phyloP scores from a whole-genome alignment of 139 green algal genomes.

The Auxenochlorella pyrenoidosa region DNA sequence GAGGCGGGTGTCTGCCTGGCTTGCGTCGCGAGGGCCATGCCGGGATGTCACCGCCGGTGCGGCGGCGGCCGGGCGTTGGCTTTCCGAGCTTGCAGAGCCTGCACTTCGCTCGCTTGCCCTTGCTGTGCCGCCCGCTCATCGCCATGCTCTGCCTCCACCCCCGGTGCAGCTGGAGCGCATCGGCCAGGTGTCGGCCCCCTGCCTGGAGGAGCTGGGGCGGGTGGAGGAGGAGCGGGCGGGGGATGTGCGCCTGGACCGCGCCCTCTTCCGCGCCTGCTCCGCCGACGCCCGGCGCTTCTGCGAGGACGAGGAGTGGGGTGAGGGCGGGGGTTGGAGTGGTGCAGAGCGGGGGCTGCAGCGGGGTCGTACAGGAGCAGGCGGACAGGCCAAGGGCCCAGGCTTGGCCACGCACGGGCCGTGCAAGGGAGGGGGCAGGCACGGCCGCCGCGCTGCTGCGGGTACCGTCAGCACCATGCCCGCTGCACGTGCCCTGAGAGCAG shows the following conservation, averaged over 20 bases:
- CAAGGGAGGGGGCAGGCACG: too few species aligned
- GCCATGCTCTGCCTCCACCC: background rate
- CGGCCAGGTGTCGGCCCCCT: slow-evolving; percentile 65
- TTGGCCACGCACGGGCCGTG: too few species aligned
- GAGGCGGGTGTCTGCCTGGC: too few species aligned
- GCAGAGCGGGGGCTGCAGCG: too few species aligned
- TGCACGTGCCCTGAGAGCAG: too few species aligned
- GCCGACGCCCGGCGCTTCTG: slow-evolving; percentile 83
- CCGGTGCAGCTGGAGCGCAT: slow-evolving; percentile 58
- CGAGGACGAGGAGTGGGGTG: slow-evolving; percentile 61
- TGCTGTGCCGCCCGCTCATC: background rate
- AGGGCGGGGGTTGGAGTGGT: background rate
- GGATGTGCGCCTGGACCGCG: slow-evolving; percentile 77
- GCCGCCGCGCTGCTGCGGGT: too few species aligned
- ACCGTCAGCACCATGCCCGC: too few species aligned
- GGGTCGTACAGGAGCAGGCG: too few species aligned
- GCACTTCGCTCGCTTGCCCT: background rate
- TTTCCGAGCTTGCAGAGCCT: background rate
- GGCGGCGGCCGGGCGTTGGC: too few species aligned
- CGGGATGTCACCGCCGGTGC: too few species aligned
- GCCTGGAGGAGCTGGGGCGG: slow-evolving; percentile 80
- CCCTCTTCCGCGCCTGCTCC: slow-evolving; percentile 75
- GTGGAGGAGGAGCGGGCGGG: slow-evolving; percentile 85
- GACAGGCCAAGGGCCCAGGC: too few species aligned
- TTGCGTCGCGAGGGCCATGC: too few species aligned